phyloP scores from a whole-genome alignment of 257 asterid genomes.

The Forsythia viridissima region DNA sequence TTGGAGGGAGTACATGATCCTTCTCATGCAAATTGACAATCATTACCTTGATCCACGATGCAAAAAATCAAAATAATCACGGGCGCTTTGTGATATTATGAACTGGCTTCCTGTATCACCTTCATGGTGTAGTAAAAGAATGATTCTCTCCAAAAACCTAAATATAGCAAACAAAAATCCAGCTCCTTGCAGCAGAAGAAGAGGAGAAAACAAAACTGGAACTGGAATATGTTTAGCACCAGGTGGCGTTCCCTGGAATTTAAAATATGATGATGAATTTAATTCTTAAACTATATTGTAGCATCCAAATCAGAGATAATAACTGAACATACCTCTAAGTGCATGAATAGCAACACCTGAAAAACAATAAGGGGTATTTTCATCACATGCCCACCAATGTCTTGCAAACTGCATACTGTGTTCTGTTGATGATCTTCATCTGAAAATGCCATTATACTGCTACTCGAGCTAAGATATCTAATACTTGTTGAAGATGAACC shows the following conservation, averaged over 20 bases:
- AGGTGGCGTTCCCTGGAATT: slow-evolving; percentile 83
- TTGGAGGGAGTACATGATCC: slow-evolving; percentile 9
- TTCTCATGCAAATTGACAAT: neutral
- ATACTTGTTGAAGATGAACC: slow-evolving; percentile 56
- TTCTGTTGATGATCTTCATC: slow-evolving; percentile 69
- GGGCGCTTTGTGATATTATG: slow-evolving; percentile 56
- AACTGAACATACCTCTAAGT: slow-evolving; percentile 64
- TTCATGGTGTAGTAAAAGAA: slow-evolving; percentile 36
- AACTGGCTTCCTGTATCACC: slow-evolving; percentile 52
- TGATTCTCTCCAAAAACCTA: slow-evolving; percentile 59
- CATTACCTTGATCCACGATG: slow-evolving; percentile 83
- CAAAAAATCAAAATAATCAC: slow-evolving; percentile 72
- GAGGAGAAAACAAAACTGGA: slow-evolving; percentile 77
- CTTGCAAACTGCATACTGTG: slow-evolving; percentile 74
- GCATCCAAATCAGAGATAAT: slow-evolving; percentile 3
- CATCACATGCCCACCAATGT: slow-evolving; percentile 96
- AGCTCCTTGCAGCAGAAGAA: slow-evolving; percentile 86
- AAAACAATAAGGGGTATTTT: slow-evolving; percentile 77
- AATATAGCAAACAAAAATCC: slow-evolving; percentile 72
- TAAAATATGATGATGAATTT: slow-evolving; percentile 15
- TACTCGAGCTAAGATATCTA: slow-evolving; percentile 53
- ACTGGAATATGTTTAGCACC: slow-evolving; percentile 67
- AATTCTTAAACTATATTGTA: neutral
- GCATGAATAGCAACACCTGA: slow-evolving; percentile 84
- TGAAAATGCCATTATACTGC: slow-evolving; percentile 49